phyloP scores from a whole-genome alignment of 2,329 filamentous ascomycete genomes.

The Phaeosphaeriaceae sp. region DNA sequence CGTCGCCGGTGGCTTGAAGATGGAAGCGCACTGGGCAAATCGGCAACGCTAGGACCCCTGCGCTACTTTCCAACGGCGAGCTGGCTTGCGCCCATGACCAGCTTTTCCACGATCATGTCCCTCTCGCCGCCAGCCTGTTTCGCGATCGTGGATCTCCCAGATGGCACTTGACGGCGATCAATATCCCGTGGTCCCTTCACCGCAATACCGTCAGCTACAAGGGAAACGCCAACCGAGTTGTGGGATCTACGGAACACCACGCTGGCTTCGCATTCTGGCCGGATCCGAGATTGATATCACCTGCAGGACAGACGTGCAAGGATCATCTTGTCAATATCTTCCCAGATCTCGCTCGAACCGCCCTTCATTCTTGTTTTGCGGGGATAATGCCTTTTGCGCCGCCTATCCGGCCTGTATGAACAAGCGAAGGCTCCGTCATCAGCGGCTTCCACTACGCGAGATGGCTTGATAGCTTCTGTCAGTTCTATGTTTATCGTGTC shows the following conservation, averaged over 20 bases:
- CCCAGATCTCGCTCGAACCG: constrained; percentile 3
- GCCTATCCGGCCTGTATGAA: constrained; percentile 4
- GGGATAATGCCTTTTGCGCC: constrained; percentile 7
- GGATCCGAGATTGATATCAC: constrained; percentile 8
- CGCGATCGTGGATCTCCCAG: constrained; percentile 7
- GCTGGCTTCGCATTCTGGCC: constrained; percentile 4
- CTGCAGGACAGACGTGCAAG: neutral
- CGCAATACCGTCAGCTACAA: constrained; percentile 17
- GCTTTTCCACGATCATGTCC: constrained; percentile 7
- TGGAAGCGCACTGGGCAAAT: constrained; percentile 17
- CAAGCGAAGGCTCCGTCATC: neutral
- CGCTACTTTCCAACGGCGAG: constrained; percentile 23
- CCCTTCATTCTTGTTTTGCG: constrained; percentile 11
- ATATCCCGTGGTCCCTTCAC: constrained; percentile 9
- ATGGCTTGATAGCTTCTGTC: constrained; percentile 15
- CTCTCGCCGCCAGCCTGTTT: constrained; percentile 11
- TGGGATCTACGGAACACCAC: constrained; percentile 5
- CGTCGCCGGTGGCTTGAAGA: constrained; percentile 37
- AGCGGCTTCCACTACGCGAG: constrained; percentile 11
- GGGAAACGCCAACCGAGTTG: constrained; percentile 27
- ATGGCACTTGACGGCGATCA: neutral
- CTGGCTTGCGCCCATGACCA: constrained; percentile 21
- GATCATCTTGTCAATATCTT: neutral
- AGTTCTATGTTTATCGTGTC: constrained; percentile 9
- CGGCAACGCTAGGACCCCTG: constrained; percentile 22